phyloP scores from a whole-genome alignment of 2,329 filamentous ascomycete genomes.

The Aspergillus neotritici region DNA sequence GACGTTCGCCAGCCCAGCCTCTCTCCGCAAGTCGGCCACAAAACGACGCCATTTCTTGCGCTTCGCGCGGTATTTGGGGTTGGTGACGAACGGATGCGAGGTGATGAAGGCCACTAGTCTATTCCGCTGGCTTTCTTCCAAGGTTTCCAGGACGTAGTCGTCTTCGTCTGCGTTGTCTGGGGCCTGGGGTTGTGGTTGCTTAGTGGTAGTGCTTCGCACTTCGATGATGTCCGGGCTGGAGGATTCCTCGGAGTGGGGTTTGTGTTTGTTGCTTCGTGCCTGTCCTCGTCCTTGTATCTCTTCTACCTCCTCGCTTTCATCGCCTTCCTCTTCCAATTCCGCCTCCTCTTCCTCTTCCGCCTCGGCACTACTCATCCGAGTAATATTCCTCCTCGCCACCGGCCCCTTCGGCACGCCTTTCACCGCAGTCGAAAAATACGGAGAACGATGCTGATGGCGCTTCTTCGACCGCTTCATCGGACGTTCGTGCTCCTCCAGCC shows the following conservation, averaged over 20 bases:
- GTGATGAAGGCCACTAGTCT: conserved; percentile 14
- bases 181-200: neutral
- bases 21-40: conserved; percentile 11
- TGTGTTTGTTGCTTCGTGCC: no score
- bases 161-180: conserved; percentile 1
- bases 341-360: no score
- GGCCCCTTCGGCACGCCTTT: no score
- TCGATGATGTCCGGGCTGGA: no score
- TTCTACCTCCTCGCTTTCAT: no score
- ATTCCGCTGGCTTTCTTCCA: conserved; percentile 3
- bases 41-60: conserved; percentile 18
- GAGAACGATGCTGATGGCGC: neutral
- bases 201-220: no score
- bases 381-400: conserved; percentile 2
- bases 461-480: no score
- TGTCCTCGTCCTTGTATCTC: no score
- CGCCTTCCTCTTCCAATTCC: neutral
- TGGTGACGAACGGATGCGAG: conserved; percentile 15
- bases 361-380: neutral
- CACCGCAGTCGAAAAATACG: conserved; percentile 5
- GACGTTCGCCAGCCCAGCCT: conserved; percentile 15
- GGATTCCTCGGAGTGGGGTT: no score
- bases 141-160: conserved; percentile 3
- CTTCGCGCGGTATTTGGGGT: conserved; percentile 11
- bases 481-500: no score